These are phyloP conservation scores for Penicillium lagena DNA, from an alignment of 495 filamentous ascomycete species.

Conservation along the genomic window DNA sequence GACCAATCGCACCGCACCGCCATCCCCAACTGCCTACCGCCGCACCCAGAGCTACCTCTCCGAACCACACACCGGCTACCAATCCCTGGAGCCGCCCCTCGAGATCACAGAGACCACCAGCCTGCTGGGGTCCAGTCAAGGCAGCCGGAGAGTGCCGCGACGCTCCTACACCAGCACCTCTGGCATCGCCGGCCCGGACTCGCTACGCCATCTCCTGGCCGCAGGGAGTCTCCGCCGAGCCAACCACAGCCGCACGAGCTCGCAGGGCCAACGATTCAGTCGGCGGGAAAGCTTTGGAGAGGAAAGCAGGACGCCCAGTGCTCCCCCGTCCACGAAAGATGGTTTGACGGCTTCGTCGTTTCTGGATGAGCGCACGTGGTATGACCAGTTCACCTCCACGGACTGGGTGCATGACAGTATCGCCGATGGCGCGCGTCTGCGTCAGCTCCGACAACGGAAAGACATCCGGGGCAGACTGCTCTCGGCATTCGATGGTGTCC, in stretches of 20 bases:
- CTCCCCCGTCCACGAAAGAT: conserved; percentile 51
- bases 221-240: conserved; percentile 41
- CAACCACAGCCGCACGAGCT: conserved; percentile 62
- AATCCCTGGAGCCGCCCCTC: conserved; percentile 28
- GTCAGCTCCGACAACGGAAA: conserved; percentile 71
- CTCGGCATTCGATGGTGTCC: conserved; percentile 76
- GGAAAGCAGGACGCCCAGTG: conserved; percentile 28
- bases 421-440: conserved; percentile 84
- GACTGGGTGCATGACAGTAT: conserved; percentile 99
- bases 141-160: conserved; percentile 12
- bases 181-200: conserved; percentile 23
- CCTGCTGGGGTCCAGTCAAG: conserved; percentile 19
- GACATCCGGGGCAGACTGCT: conserved; percentile 75
- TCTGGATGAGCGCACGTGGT: conserved; percentile 89
- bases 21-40: conserved; percentile 30
- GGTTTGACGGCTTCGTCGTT: conserved; percentile 44
- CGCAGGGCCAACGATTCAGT: conserved; percentile 49
- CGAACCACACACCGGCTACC: conserved; percentile 32
- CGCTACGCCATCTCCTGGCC: conserved; percentile 24
- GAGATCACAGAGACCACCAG: conserved; percentile 33
- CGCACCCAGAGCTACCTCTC: conserved; percentile 28
- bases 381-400: conserved; percentile 97
- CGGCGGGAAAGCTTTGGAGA: conserved; percentile 37
- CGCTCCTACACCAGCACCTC: conserved; percentile 39
- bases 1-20: conserved; percentile 29